Evolutionary conservation across 2,329 filamentous ascomycete species (phyloP).

Genomic region (Phyllosticta citriasiana): DNA sequence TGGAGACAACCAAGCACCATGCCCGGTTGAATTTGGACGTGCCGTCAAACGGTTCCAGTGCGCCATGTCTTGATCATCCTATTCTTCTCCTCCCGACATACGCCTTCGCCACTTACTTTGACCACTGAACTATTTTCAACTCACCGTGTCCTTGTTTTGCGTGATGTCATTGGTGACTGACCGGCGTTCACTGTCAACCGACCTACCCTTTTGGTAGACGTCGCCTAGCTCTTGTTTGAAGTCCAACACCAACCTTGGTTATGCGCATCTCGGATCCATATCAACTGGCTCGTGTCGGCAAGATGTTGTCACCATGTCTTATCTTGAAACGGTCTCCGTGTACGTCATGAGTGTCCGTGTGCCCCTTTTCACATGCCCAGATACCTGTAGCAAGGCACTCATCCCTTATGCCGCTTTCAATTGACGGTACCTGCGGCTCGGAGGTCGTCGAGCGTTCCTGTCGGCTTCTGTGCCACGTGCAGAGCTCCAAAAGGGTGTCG

Average conservation of each 20-base stretch:
- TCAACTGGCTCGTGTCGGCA: not conserved
- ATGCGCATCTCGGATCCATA: not conserved
- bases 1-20: too few species aligned
- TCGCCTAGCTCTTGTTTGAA: not conserved
- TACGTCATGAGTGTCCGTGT: not conserved
- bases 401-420: not conserved
- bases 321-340: not conserved
- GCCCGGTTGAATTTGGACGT: too few species aligned
- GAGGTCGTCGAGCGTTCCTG: not conserved
- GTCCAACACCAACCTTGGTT: not conserved
- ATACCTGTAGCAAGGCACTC: not conserved
- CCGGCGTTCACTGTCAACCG: too few species aligned
- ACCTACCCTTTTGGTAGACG: not conserved
- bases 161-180: too few species aligned
- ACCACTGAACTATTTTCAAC: too few species aligned
- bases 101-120: too few species aligned
- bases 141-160: too few species aligned
- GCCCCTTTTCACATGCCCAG: not conserved
- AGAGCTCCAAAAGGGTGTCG: not conserved
- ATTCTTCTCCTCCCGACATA: too few species aligned
- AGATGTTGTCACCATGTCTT: not conserved
- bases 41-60: too few species aligned
- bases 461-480: not conserved
- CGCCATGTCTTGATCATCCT: too few species aligned
- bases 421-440: not conserved